These are phyloP conservation scores for Euryodendron excelsum DNA, from an alignment of 148 eudicot genomes.

Conservation along the genomic window DNA sequence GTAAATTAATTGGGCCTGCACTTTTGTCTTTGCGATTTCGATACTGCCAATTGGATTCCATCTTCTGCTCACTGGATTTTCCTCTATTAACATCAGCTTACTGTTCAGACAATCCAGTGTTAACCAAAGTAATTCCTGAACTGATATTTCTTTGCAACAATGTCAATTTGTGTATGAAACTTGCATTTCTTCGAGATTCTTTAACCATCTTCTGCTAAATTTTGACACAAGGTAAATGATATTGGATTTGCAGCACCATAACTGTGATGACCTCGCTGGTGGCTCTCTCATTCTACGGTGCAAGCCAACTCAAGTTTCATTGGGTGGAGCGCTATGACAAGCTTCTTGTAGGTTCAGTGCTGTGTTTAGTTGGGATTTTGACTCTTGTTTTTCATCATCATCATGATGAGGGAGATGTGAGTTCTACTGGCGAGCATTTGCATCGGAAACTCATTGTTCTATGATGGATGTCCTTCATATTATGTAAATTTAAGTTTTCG, in stretches of 20 bases:
- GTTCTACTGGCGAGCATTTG: constrained; percentile 38
- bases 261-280: constrained; percentile 95
- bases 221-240: no score
- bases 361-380: constrained; percentile 83
- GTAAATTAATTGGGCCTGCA: no score
- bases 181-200: not conserved
- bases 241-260: constrained; percentile 62
- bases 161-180: not conserved
- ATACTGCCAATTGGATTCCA: no score
- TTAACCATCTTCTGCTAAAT: no score
- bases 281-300: constrained; percentile 96
- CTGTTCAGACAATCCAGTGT: not conserved
- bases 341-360: constrained; percentile 93
- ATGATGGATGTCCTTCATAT: constrained; percentile 12
- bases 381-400: constrained; percentile 82
- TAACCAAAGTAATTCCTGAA: not conserved
- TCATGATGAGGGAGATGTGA: constrained; percentile 24
- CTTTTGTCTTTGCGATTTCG: no score
- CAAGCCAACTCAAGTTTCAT: constrained; percentile 93
- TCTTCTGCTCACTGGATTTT: constrained; percentile 3
- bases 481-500: not conserved
- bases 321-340: constrained; percentile 98
- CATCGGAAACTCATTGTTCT: constrained; percentile 62
- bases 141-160: not conserved
- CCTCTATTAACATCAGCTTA: not conserved